Conservation (phyloP, 768 basidiomycete genomes). For the Termitomyces heimii region DNA sequence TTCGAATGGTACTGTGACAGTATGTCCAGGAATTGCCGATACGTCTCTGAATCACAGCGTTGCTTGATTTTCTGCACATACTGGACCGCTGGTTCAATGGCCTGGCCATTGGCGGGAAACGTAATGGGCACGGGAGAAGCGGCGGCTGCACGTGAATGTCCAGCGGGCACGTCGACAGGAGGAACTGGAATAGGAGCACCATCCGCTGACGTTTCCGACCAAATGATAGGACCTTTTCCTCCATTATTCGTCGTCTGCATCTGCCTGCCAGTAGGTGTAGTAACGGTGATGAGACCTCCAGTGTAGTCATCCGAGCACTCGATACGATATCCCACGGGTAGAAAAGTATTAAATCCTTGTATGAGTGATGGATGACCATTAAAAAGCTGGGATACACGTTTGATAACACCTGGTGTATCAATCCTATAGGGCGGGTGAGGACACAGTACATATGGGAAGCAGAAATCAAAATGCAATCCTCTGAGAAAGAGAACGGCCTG, state of each 20-base stretch:
- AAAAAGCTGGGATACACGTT: conserved; percentile 91
- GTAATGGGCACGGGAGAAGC: conserved; percentile 29
- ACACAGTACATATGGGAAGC: background rate
- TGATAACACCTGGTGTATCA: conserved; percentile 96
- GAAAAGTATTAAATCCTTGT: conserved; percentile 97
- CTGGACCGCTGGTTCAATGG: conserved; percentile 77
- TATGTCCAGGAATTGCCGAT: conserved; percentile 73
- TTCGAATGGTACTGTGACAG: conserved; percentile 57
- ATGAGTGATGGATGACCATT: conserved; percentile 86
- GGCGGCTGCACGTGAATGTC: conserved; percentile 5
- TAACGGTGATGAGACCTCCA: conserved; percentile 66
- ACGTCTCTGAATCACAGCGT: conserved; percentile 86
- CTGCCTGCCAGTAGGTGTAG: conserved; percentile 64
- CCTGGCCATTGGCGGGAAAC: conserved; percentile 32
- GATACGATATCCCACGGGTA: conserved; percentile 92
- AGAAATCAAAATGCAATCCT: background rate
- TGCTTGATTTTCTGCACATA: conserved; percentile 98
- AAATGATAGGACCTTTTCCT: conserved; percentile 30
- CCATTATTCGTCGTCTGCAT: conserved; percentile 51
- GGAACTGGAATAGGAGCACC: conserved; percentile 9
- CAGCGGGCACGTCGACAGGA: background rate
- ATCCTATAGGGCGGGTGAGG: conserved; percentile 47
- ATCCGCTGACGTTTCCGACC: conserved; percentile 23
- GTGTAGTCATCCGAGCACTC: conserved; percentile 72
- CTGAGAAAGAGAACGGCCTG: background rate